Conservation (phyloP, 495 filamentous ascomycete genomes). For the Parathielavia appendiculata region DNA sequence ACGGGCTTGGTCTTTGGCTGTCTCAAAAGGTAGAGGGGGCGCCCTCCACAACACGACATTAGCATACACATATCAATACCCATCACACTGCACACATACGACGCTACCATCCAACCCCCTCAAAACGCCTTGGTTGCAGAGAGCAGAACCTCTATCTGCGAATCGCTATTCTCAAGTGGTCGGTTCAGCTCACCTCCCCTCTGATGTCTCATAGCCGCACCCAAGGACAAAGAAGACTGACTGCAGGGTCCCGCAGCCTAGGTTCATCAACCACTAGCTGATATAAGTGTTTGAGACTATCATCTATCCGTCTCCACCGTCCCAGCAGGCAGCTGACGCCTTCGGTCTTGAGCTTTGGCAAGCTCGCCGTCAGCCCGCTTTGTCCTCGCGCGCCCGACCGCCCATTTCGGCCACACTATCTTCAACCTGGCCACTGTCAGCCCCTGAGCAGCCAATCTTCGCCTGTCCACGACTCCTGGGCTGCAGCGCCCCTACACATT, state of each 20-base stretch:
- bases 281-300: constrained; percentile 23
- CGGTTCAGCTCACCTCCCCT: constrained; percentile 6
- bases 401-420: constrained; percentile 11
- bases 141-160: background rate
- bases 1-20: constrained; percentile 12
- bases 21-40: constrained; percentile 27
- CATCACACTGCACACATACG: constrained; percentile 2
- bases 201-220: constrained; percentile 22
- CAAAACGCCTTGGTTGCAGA: constrained; percentile 7
- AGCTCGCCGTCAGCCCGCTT: constrained; percentile 14
- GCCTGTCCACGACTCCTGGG: background rate
- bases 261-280: constrained; percentile 16
- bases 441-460: background rate
- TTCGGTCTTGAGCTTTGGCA: constrained; percentile 17
- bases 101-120: background rate
- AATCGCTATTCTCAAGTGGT: constrained; percentile 10
- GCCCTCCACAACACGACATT: constrained; percentile 25
- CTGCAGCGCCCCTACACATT: background rate
- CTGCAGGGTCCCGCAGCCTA: constrained; percentile 16
- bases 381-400: constrained; percentile 19
- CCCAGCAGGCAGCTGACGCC: constrained; percentile 17
- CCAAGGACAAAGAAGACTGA: constrained; percentile 29
- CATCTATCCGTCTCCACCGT: constrained; percentile 23
- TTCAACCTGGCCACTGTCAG: background rate
- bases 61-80: background rate